Evolutionary conservation across 1,284 basidiomycete species (phyloP).

Genomic region (Stygiomarasmius scandens): DNA sequence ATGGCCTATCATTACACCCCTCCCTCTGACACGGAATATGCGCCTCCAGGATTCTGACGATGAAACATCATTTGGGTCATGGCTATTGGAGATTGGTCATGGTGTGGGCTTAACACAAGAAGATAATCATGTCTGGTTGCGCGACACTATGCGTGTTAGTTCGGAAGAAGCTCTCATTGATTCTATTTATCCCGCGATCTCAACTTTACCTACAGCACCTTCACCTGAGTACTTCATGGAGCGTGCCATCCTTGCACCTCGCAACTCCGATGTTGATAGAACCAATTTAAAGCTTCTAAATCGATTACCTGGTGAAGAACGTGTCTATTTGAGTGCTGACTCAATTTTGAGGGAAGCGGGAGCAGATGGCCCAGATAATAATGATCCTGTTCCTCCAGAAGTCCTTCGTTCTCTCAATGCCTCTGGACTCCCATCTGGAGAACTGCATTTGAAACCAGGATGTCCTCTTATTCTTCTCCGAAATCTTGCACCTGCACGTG

Average conservation of each 20-base stretch:
- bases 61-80: slow-evolving; percentile 35
- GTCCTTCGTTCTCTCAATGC: slow-evolving; percentile 22
- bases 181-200: slow-evolving; percentile 14
- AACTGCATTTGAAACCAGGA: slow-evolving; percentile 27
- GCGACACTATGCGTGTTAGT: slow-evolving; percentile 26
- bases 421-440: slow-evolving; percentile 26
- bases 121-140: slow-evolving; percentile 28
- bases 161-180: slow-evolving; percentile 11
- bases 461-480: slow-evolving; percentile 38
- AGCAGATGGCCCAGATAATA: slow-evolving; percentile 10
- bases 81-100: slow-evolving; percentile 44
- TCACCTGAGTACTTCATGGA: slow-evolving; percentile 36
- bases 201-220: slow-evolving; percentile 20
- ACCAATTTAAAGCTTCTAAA: slow-evolving; percentile 35
- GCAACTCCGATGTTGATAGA: slow-evolving; percentile 37
- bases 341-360: slow-evolving; percentile 2
- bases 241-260: slow-evolving; percentile 37
- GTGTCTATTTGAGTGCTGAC: slow-evolving; percentile 27
- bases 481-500: slow-evolving; percentile 29
- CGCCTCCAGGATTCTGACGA: slow-evolving; percentile 28
- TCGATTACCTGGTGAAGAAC: slow-evolving; percentile 29
- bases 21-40: slow-evolving; percentile 41
- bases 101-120: slow-evolving; percentile 25
- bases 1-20: slow-evolving; percentile 33
- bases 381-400: slow-evolving; percentile 12